Percentiles rank a stretch among this genome's conserved stretches.
These are phyloP conservation scores for Cryphonectria parasitica DNA, from an alignment of 2,329 filamentous ascomycete species.

Conservation along the genomic window DNA sequence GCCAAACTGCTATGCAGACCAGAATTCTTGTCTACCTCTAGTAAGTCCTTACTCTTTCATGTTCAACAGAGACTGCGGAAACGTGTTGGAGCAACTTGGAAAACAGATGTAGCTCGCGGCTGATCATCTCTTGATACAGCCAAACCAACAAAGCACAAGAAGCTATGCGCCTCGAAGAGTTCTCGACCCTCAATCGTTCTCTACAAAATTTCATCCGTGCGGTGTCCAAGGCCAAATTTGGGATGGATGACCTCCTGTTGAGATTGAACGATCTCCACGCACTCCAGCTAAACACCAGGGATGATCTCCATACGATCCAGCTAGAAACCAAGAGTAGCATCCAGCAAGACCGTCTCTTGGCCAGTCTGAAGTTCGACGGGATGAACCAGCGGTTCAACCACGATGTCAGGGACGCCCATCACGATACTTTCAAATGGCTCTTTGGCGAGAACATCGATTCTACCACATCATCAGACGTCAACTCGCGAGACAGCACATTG, in stretches of 20 bases:
- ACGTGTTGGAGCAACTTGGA: not conserved
- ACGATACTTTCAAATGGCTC: not conserved
- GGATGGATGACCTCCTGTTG: not conserved
- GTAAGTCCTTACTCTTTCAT: not conserved
- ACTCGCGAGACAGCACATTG: not conserved
- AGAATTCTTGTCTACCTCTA: not conserved
- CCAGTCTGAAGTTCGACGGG: not conserved
- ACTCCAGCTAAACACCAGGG: not conserved
- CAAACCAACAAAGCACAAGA: not conserved
- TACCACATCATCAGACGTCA: not conserved
- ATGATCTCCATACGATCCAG: not conserved
- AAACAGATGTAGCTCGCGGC: not conserved
- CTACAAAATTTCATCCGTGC: not conserved
- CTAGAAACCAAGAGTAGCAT: not conserved
- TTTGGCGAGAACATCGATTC: not conserved
- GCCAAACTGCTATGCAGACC: not conserved
- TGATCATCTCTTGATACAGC: not conserved
- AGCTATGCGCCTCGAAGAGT: not conserved
- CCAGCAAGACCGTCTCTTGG: not conserved
- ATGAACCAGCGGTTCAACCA: not conserved
- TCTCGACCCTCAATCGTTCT: not conserved
- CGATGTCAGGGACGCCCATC: not conserved
- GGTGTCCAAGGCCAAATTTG: not conserved
- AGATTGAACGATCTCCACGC: not conserved
- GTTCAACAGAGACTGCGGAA: not conserved